These are phyloP conservation scores for Ceratocystis lukuohia DNA, from an alignment of 2,329 filamentous ascomycete species.

Conservation along the genomic window DNA sequence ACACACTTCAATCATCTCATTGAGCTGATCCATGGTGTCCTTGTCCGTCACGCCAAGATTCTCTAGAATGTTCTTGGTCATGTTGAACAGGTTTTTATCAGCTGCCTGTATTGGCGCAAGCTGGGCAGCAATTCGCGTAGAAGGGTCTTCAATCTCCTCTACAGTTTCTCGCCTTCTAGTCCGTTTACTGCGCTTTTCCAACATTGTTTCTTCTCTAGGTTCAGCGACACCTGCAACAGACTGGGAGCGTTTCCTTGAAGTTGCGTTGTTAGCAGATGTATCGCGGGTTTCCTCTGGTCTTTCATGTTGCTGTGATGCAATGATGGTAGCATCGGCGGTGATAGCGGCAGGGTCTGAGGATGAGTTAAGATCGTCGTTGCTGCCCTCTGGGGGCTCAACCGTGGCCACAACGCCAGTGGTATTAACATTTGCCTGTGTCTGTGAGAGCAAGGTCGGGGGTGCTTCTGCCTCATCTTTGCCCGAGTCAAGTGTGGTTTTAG, in stretches of 20 bases:
- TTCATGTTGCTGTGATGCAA: neutral
- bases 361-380: neutral
- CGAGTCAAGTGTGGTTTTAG: neutral
- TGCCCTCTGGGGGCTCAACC: neutral
- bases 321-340: neutral
- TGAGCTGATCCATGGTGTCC: conserved; percentile 33
- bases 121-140: conserved; percentile 39
- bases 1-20: conserved; percentile 40
- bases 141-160: conserved; percentile 41
- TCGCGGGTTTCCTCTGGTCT: neutral
- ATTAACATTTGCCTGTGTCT: neutral
- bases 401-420: neutral
- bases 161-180: conserved; percentile 47
- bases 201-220: conserved; percentile 42
- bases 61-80: conserved; percentile 42
- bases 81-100: conserved; percentile 42
- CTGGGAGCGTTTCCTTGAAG: conserved; percentile 45
- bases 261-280: neutral
- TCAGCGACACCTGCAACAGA: conserved; percentile 47
- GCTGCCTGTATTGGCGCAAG: conserved; percentile 44
- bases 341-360: neutral
- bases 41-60: conserved; percentile 41
- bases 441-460: conserved; percentile 10
- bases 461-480: conserved; percentile 16
- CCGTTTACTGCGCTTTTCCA: conserved; percentile 52